Evolutionary conservation across 768 basidiomycete species (phyloP).

Genomic region (Tephrocybe sp.): DNA sequence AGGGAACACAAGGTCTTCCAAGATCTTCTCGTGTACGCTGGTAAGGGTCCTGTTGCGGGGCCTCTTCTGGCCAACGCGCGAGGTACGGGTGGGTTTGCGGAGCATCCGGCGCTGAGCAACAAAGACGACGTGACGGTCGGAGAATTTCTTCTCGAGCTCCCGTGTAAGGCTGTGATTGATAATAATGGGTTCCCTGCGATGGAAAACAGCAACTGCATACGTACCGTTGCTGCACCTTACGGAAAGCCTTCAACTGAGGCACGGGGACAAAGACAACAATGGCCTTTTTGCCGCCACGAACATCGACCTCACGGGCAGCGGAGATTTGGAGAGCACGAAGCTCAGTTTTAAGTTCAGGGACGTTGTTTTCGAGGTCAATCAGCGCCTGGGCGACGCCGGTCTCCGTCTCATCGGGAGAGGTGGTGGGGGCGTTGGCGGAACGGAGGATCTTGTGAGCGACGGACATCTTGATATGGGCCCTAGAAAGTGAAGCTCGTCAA

Average conservation of each 20-base stretch:
- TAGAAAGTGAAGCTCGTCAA: constrained; percentile 39
- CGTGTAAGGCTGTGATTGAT: constrained; percentile 75
- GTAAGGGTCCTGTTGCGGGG: constrained; percentile 97
- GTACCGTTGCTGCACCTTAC: constrained; percentile 94
- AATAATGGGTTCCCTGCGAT: constrained; percentile 12
- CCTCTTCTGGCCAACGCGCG: constrained; percentile 92
- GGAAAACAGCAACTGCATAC: constrained; percentile 20
- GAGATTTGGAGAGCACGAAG: constrained; percentile 95
- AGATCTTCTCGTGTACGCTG: constrained; percentile 95
- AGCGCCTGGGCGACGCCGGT: constrained; percentile 91
- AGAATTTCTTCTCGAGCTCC: constrained; percentile 99
- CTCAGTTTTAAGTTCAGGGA: constrained; percentile 97
- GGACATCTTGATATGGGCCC: constrained; percentile 64
- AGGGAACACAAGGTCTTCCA: constrained; percentile 98
- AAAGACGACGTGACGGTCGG: constrained; percentile 98
- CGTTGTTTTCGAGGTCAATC: constrained; percentile 96
- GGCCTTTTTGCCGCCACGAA: constrained; percentile 99
- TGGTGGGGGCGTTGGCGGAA: constrained; percentile 91
- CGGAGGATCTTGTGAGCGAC: constrained; percentile 85
- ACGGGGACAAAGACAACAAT: constrained; percentile 98
- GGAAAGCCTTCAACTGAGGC: constrained; percentile 97
- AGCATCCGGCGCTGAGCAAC: constrained; percentile 98
- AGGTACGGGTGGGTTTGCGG: constrained; percentile 93
- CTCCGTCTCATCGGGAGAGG: constrained; percentile 89
- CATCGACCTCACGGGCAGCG: constrained; percentile 97